Percentiles rank a stretch among this genome's conserved stretches.
phyloP scores from a whole-genome alignment of 1,284 basidiomycete genomes.

The Tilletiaria anomala region DNA sequence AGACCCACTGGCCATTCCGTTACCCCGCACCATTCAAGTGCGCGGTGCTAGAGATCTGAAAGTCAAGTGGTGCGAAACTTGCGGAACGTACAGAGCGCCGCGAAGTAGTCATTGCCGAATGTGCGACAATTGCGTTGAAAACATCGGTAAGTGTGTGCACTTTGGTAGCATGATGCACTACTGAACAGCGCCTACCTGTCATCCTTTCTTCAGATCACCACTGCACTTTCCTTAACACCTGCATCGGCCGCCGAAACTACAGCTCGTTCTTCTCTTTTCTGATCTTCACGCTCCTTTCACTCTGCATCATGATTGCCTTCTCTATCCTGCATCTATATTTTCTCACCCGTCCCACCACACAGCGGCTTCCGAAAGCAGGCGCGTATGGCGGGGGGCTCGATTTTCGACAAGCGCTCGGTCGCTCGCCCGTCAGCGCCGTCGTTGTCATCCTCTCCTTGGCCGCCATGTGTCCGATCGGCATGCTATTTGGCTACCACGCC shows the following conservation, averaged over 20 bases:
- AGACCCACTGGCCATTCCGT: slow-evolving; percentile 8
- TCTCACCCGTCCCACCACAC: slow-evolving; percentile 9
- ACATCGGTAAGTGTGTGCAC: no score
- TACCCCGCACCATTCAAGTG: slow-evolving; percentile 9
- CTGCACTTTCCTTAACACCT: slow-evolving; percentile 39
- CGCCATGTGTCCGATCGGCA: slow-evolving; percentile 13
- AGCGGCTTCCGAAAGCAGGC: slow-evolving; percentile 7
- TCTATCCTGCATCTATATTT: slow-evolving; percentile 12
- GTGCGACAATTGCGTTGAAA: slow-evolving; percentile 39
- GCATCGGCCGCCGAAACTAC: slow-evolving; percentile 38
- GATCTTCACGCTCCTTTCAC: slow-evolving; percentile 3
- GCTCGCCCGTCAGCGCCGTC: slow-evolving; percentile 21
- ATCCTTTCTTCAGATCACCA: slow-evolving; percentile 38
- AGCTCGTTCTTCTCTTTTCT: slow-evolving; percentile 34
- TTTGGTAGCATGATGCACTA: not conserved
- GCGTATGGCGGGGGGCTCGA: slow-evolving; percentile 8
- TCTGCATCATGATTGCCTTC: slow-evolving; percentile 12
- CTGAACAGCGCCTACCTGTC: not conserved
- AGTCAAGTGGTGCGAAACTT: slow-evolving; percentile 38
- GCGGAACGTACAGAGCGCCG: slow-evolving; percentile 33
- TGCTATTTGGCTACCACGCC: slow-evolving; percentile 28
- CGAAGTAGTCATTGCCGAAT: slow-evolving; percentile 35
- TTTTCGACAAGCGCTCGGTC: slow-evolving; percentile 16
- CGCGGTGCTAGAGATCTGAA: slow-evolving; percentile 10
- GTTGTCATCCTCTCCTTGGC: slow-evolving; percentile 21